A percentile compares a stretch with the other conserved stretches of the same genome.
These are phyloP conservation scores for Schizochytrium sp. DNA, from an alignment of 108 stramenopile species.

Conservation along the genomic window DNA sequence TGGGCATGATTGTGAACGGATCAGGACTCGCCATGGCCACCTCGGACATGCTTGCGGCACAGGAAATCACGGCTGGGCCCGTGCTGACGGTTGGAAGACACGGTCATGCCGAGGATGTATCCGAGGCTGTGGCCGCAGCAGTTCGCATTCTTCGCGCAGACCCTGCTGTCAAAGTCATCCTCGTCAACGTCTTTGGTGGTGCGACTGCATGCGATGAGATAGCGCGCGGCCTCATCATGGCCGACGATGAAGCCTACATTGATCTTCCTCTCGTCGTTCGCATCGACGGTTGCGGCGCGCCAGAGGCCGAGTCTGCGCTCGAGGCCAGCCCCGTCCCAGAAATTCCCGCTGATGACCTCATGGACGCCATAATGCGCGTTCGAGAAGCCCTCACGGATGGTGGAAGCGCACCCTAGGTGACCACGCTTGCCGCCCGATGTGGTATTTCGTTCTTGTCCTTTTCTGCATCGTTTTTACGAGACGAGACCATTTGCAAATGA, in stretches of 20 bases:
- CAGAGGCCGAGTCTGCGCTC: constrained; percentile 56
- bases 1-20: constrained; percentile 82
- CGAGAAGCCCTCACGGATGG: neutral
- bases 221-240: constrained; percentile 64
- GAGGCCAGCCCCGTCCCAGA: constrained; percentile 57
- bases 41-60: constrained; percentile 72
- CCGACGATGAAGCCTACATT: constrained; percentile 59
- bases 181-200: constrained; percentile 78
- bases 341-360: constrained; percentile 58
- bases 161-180: constrained; percentile 55
- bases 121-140: constrained; percentile 32
- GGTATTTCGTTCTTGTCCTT: too few relatives aligned
- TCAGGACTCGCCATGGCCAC: constrained; percentile 78
- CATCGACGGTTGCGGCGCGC: constrained; percentile 68
- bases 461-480: too few relatives aligned
- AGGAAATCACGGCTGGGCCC: constrained; percentile 69
- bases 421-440: too few relatives aligned
- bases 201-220: constrained; percentile 73
- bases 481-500: too few relatives aligned
- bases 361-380: constrained; percentile 14
- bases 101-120: constrained; percentile 36
- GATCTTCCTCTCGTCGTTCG: constrained; percentile 69
- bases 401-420: too few relatives aligned
- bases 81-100: constrained; percentile 69
- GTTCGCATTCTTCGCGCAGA: constrained; percentile 52